These are phyloP conservation scores for Beauveria brongniartii DNA, from an alignment of 2,329 filamentous ascomycete species.

Conservation along the genomic window DNA sequence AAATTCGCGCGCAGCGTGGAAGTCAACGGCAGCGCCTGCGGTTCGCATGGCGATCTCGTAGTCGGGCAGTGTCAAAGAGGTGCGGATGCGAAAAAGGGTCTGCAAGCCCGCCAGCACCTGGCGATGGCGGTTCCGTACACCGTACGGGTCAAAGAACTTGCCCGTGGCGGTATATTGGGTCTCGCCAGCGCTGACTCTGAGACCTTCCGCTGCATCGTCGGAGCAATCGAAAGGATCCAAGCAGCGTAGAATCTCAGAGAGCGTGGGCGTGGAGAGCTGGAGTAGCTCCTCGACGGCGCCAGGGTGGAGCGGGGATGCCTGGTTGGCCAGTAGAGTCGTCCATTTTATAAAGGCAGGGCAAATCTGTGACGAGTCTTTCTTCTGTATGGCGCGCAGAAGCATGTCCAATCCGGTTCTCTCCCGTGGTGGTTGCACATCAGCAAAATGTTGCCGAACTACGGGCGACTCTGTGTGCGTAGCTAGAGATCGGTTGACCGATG, in stretches of 20 bases:
- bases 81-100: constrained; percentile 27
- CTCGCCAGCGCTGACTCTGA: constrained; percentile 32
- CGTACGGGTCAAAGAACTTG: constrained; percentile 33
- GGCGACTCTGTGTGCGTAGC: constrained; percentile 16
- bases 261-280: constrained; percentile 43
- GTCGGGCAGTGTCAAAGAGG: constrained; percentile 28
- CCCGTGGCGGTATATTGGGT: constrained; percentile 30
- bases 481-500: constrained; percentile 18
- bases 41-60: constrained; percentile 37
- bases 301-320: constrained; percentile 14
- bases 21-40: constrained; percentile 37
- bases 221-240: constrained; percentile 50
- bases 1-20: constrained; percentile 24
- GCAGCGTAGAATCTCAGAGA: constrained; percentile 55
- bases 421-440: constrained; percentile 12
- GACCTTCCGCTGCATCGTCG: constrained; percentile 39
- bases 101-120: constrained; percentile 28
- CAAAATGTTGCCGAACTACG: not conserved
- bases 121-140: constrained; percentile 35
- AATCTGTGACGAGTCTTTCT: constrained; percentile 18
- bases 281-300: constrained; percentile 24
- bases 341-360: constrained; percentile 21
- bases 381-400: constrained; percentile 26
- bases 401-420: constrained; percentile 16
- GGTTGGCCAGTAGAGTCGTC: constrained; percentile 17